A percentile compares a stretch with the other conserved stretches of the same genome.
Conservation (phyloP, 2,329 filamentous ascomycete species). For the Diaporthe eres region DNA sequence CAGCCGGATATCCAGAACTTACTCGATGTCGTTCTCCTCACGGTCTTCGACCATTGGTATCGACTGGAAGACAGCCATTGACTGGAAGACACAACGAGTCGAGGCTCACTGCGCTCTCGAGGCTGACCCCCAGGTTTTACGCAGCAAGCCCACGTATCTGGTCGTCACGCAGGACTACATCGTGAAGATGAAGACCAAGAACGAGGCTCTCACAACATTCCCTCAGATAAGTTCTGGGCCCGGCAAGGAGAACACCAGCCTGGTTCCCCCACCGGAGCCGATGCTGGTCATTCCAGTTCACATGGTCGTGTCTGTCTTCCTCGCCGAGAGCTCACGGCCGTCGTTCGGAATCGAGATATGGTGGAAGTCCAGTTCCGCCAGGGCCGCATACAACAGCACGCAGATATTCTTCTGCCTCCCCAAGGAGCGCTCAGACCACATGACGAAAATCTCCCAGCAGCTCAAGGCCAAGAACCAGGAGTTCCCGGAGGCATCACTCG, state of each 20-base stretch:
- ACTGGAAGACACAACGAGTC: conserved; percentile 51
- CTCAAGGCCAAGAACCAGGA: conserved; percentile 53
- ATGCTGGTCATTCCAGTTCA: conserved; percentile 63
- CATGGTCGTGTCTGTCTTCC: conserved; percentile 66
- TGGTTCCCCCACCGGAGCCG: conserved; percentile 49
- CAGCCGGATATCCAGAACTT: conserved; percentile 45
- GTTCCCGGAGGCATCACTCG: conserved; percentile 53
- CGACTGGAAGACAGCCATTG: conserved; percentile 49
- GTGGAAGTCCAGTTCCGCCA: conserved; percentile 64
- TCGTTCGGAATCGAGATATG: conserved; percentile 69
- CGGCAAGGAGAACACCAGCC: conserved; percentile 45
- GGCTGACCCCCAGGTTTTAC: conserved; percentile 60
- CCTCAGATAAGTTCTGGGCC: conserved; percentile 55
- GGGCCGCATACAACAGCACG: conserved; percentile 61
- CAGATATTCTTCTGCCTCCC: conserved; percentile 65
- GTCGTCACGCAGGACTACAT: conserved; percentile 66
- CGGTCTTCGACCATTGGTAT: conserved; percentile 47
- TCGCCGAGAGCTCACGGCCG: conserved; percentile 63
- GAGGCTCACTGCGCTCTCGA: conserved; percentile 62
- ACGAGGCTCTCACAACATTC: conserved; percentile 63
- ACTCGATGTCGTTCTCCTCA: conserved; percentile 39
- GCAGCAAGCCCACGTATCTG: conserved; percentile 64
- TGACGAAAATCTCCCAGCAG: conserved; percentile 59
- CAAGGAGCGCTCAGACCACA: conserved; percentile 64
- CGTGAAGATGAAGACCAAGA: conserved; percentile 63